These are phyloP conservation scores for Tulasnella sp. DNA, from an alignment of 768 basidiomycete genomes.

Conservation along the genomic window DNA sequence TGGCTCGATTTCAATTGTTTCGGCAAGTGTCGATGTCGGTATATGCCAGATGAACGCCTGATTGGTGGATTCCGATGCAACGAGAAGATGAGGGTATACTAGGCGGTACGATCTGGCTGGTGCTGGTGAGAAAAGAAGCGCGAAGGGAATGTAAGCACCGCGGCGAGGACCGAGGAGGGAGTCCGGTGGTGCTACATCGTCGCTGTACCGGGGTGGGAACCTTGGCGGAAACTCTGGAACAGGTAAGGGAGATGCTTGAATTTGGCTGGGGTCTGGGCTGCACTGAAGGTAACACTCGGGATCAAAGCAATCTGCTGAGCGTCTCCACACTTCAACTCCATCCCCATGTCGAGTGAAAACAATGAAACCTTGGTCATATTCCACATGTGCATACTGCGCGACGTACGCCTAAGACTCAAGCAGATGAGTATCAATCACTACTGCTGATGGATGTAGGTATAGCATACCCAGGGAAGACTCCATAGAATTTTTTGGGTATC, in stretches of 20 bases:
- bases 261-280: not conserved
- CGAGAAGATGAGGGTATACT: conserved; percentile 62
- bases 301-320: conserved; percentile 10
- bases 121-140: conserved; percentile 50
- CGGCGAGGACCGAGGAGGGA: conserved; percentile 28
- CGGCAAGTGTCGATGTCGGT: conserved; percentile 48
- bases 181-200: not conserved
- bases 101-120: conserved; percentile 58
- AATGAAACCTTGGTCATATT: conserved; percentile 68
- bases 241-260: not conserved
- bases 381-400: conserved; percentile 56
- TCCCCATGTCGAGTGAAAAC: conserved; percentile 57
- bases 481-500: conserved; percentile 51
- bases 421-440: not conserved
- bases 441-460: conserved; percentile 31
- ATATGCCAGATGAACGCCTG: conserved; percentile 63
- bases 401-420: conserved; percentile 45
- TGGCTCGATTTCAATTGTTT: conserved; percentile 42
- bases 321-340: conserved; percentile 67
- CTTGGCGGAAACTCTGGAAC: not conserved
- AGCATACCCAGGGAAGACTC: conserved; percentile 52
- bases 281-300: conserved; percentile 13
- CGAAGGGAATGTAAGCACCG: conserved; percentile 64
- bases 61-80: conserved; percentile 40
- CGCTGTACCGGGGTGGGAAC: not conserved